A percentile compares a stretch with the other conserved stretches of the same genome.
Conservation (phyloP, 805 yeast species). For the Candida maltosa region DNA sequence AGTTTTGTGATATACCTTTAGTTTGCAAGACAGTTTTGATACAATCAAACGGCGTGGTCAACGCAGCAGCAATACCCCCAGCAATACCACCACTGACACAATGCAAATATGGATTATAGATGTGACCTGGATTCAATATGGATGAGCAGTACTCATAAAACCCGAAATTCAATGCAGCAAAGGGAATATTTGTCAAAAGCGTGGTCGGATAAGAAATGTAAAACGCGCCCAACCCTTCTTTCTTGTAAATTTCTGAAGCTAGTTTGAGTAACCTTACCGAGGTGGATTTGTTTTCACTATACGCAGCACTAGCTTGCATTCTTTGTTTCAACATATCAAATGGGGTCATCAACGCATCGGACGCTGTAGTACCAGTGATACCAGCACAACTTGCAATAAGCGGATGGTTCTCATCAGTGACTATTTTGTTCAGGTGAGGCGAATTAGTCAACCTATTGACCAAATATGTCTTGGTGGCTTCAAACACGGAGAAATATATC, state of each 20-base stretch:
- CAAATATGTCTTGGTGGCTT: conserved; percentile 63
- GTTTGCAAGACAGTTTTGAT: conserved; percentile 90
- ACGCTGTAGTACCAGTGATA: conserved; percentile 85
- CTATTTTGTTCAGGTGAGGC: conserved; percentile 35
- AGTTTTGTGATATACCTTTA: conserved; percentile 52
- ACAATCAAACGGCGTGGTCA: conserved; percentile 92
- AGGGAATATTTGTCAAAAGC: conserved; percentile 85
- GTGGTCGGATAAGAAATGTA: conserved; percentile 94
- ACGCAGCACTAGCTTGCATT: conserved; percentile 58
- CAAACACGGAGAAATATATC: conserved; percentile 91
- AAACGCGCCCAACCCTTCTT: conserved; percentile 74
- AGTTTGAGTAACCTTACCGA: conserved; percentile 29
- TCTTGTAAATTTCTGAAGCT: conserved; percentile 48
- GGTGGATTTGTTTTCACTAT: conserved; percentile 8
- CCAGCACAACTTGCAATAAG: conserved; percentile 84
- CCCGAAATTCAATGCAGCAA: conserved; percentile 91
- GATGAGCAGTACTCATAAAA: conserved; percentile 84
- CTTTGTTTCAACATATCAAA: conserved; percentile 94
- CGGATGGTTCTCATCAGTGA: conserved; percentile 71
- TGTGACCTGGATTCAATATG: conserved; percentile 69
- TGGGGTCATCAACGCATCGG: conserved; percentile 96
- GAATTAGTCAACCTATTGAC: conserved; percentile 38
- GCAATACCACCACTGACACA: conserved; percentile 91
- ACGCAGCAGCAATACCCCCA: conserved; percentile 93
- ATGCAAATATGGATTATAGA: conserved; percentile 86